A percentile compares a stretch with the other conserved stretches of the same genome.
phyloP scores from a whole-genome alignment of 202 grass and related monocot genomes.

The Hordeum pubiflorum region DNA sequence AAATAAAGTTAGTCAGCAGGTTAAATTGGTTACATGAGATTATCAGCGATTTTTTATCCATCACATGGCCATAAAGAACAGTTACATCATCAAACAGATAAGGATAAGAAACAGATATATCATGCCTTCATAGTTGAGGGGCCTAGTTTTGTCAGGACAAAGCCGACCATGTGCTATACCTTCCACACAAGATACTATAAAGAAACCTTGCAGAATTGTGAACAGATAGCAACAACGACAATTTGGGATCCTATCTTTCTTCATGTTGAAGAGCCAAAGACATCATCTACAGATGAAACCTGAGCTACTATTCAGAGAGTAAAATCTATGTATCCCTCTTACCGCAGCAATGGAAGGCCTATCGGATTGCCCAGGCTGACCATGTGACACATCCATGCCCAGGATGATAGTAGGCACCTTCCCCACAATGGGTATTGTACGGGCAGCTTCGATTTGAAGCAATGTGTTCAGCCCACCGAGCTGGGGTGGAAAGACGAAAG shows the following conservation, averaged over 20 bases:
- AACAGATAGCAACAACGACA: not conserved
- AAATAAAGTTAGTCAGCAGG: not conserved
- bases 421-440: slow-evolving; percentile 43
- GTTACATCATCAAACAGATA: not conserved
- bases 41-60: not conserved
- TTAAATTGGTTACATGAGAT: not conserved
- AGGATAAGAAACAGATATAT: not conserved
- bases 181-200: not conserved
- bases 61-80: not conserved
- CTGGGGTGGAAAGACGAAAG: slow-evolving; percentile 16
- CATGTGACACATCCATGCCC: slow-evolving; percentile 97
- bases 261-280: not conserved
- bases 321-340: slow-evolving; percentile 7
- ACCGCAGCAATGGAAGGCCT: slow-evolving; percentile 78
- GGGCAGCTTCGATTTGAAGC: slow-evolving; percentile 46
- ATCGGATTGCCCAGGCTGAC: slow-evolving; percentile 71
- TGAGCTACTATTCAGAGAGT: not conserved
- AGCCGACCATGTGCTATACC: not conserved
- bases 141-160: not conserved
- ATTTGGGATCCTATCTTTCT: not conserved
- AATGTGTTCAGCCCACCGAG: slow-evolving; percentile 75
- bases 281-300: not conserved
- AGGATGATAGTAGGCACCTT: slow-evolving; percentile 63
- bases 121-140: not conserved
- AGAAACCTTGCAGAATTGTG: not conserved